Conservation (phyloP, 192 early-diverging fungal genomes). For the Podila minutissima region DNA sequence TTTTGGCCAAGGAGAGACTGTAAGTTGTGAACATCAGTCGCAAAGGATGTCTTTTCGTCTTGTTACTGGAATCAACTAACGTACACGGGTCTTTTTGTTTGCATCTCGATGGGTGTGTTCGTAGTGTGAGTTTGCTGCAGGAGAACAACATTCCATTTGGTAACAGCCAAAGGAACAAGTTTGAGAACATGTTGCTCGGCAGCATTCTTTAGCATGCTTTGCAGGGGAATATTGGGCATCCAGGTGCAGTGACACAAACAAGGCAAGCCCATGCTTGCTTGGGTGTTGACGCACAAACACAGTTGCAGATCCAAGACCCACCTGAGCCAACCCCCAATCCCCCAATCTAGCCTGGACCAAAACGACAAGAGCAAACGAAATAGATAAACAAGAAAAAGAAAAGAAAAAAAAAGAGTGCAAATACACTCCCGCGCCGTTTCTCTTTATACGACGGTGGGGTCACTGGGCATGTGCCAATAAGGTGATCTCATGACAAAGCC, state of each 20-base stretch:
- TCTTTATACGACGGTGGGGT: no score
- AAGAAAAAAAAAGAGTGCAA: neutral
- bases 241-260: no score
- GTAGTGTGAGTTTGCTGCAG: conserved; percentile 22
- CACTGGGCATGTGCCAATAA: no score
- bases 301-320: no score
- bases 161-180: conserved; percentile 42
- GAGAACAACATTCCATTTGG: conserved; percentile 27
- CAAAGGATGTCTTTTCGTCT: no score
- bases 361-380: no score
- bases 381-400: neutral
- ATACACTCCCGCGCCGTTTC: neutral
- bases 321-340: no score
- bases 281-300: no score
- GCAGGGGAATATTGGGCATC: no score
- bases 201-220: conserved; percentile 15
- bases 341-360: no score
- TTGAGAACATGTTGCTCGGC: conserved; percentile 41
- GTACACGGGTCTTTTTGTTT: neutral
- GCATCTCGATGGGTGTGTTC: neutral
- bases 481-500: no score
- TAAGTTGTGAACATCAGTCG: neutral
- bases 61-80: neutral
- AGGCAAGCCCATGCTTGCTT: no score
- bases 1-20: conserved; percentile 28